Evolutionary conservation across 169 alveolate species (phyloP), one percentile per base, ranked within the genome.

Genomic region (Plasmodium fragile): DNA sequence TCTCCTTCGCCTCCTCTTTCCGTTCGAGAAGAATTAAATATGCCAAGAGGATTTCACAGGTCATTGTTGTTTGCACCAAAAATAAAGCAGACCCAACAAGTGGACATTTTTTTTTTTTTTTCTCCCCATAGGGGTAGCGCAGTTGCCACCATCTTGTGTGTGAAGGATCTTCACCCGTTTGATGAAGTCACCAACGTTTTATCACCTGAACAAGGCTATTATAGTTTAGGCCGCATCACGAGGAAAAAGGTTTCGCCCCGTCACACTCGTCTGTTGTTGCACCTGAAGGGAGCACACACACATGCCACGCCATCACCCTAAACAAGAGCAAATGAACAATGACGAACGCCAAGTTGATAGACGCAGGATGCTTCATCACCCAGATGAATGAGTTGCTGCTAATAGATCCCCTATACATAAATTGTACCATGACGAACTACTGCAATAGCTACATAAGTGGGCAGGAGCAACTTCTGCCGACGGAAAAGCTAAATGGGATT

Each of bases 291-390:
- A 41, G 52, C 11, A 41, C 52, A 11, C 11, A 11, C 52, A 45
- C 55, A 45, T 45, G 18, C 55, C 4, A 45, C 18, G n/a, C 55
- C 55, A 49, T 11, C 59, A 49, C 59, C 59, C 11, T 3, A 10
- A 52, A 55, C 8, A 55, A 32, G 2, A 13, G 1, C 70, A 82
- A 69, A 10, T 39, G 18, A 30, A 49, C 32, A 0, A 84, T 73
- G 78, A 72, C 32, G 22, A 41, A 30, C 16, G 36, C 49, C 28
- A 59, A 91, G 13, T 45, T 91, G 65, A 65, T 91, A 10, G 94
- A 91, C 52, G 94, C 92, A 0, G 94, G 94, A 13, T 91, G 94
- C 59, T 91, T 91, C 59, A 91, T 91, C 73, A 80, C 94, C 52
- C 94, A 81, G 45, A 91, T 91, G 92, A 91, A 91, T 45, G 94